Conservation (phyloP, 345 rosid genomes). For the Carallia brachiata region DNA sequence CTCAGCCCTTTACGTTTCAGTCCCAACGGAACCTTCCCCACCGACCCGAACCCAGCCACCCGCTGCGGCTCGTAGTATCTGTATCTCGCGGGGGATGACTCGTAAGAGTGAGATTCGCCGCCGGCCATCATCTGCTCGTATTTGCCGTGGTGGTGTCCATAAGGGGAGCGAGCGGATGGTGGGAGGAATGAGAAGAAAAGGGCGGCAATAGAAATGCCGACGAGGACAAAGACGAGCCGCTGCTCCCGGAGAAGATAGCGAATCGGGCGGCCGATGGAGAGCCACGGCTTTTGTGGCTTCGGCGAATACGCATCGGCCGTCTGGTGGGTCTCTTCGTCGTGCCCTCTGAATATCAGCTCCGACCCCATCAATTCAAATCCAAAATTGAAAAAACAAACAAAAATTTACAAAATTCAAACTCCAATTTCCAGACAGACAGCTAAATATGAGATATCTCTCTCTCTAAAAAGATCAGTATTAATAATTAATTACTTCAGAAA, state of each 20-base stretch:
- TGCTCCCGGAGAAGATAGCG: constrained; percentile 87
- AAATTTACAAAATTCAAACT: neutral
- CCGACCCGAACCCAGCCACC: constrained; percentile 33
- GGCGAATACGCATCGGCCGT: constrained; percentile 57
- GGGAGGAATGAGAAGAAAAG: constrained; percentile 62
- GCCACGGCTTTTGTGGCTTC: constrained; percentile 77
- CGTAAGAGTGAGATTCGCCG: constrained; percentile 25
- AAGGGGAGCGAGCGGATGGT: constrained; percentile 18
- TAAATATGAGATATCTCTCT: neutral
- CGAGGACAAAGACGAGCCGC: constrained; percentile 75
- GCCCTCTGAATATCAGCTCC: constrained; percentile 81
- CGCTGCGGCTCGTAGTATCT: constrained; percentile 33
- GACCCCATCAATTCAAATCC: constrained; percentile 48
- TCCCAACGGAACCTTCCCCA: constrained; percentile 85
- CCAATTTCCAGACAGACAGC: neutral
- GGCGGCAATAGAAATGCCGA: constrained; percentile 86
- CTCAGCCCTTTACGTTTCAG: constrained; percentile 73
- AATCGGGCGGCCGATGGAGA: constrained; percentile 52
- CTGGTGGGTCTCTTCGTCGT: constrained; percentile 51
- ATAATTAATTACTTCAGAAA: too few relatives aligned
- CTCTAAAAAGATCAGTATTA: too few relatives aligned
- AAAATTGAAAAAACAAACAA: neutral
- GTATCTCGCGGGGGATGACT: constrained; percentile 7
- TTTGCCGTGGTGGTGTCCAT: neutral
- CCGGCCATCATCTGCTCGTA: constrained; percentile 31